Base-by-base conservation (phyloP, 768 basidiomycete genomes). In the Mycena epipterygia region DNA sequence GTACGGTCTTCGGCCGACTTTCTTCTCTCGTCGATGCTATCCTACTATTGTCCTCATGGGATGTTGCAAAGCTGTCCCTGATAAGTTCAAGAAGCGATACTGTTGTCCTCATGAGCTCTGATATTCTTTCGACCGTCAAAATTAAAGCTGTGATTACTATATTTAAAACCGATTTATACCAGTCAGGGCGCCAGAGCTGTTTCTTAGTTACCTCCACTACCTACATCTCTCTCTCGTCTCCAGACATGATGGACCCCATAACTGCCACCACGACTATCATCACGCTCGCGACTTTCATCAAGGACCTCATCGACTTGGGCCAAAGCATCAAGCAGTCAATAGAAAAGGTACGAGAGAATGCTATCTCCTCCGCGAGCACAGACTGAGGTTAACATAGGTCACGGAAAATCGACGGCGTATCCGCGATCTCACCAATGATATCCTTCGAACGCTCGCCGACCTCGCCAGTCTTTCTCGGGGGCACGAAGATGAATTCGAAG, bases 201-300 rank as follows among this genome's bases (percentile, higher is more conserved):
- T n/a, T n/a, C n/a, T n/a, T n/a, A n/a, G n/a, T n/a, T n/a, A n/a
- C n/a, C n/a, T n/a, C n/a, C n/a, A n/a, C n/a, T n/a, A n/a, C n/a
- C n/a, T n/a, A n/a, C n/a, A n/a, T n/a, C n/a, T n/a, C n/a, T n/a
- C n/a, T n/a, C n/a, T n/a, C n/a, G n/a, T n/a, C n/a, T n/a, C n/a
- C 60, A 27, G 4, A n/a, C 48, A 49, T 52, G 14, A 52, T 56
- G 60, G 68, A 69, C 41, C 68, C 68, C 2, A 48, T 69, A 13
- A 29, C 61, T 5, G 44, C 29, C 17, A 58, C 46, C 4, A 68
- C 67, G 12, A 68, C 67, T 2, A 6, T 68, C 14, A 70, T 70
- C n/a, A 70, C 68, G n/a, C 53, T 70, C 17, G 61, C 46, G 6
- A 51, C 35, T 16, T 64, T 70, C 37, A 58, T 70, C 19, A 56